Percentiles rank a stretch among this genome's conserved stretches.
These are phyloP conservation scores for Solanum acaule DNA, from an alignment of 257 asterid genomes.

Conservation along the genomic window DNA sequence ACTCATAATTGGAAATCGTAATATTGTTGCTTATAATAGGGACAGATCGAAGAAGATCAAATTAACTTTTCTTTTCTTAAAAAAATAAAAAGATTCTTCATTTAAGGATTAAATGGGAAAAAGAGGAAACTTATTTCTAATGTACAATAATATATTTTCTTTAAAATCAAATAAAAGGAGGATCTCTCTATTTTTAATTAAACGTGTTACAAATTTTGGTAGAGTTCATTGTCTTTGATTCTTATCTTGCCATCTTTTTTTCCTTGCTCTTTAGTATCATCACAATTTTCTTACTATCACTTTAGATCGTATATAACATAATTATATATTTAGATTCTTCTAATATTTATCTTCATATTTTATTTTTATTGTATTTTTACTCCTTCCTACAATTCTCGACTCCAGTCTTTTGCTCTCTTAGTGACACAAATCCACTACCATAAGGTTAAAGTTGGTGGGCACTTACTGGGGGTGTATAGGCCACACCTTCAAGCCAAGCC, in stretches of 20 bases:
- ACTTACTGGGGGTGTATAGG: too few species aligned
- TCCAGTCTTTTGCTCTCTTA: too few species aligned
- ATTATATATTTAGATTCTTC: too few species aligned
- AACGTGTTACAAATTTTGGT: background rate
- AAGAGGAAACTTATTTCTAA: background rate
- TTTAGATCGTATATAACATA: background rate
- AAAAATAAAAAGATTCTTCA: background rate
- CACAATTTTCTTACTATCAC: too few species aligned
- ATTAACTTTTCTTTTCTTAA: background rate
- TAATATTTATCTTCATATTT: too few species aligned
- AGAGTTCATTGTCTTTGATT: background rate
- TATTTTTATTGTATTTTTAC: too few species aligned
- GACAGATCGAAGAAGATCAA: background rate
- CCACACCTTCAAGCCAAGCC: too few species aligned
- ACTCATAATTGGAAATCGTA: background rate
- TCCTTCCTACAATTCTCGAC: too few species aligned
- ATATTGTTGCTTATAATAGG: background rate
- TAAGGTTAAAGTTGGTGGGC: too few species aligned
- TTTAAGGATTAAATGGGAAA: background rate
- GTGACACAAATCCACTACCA: too few species aligned
- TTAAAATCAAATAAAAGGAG: background rate
- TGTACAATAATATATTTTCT: background rate
- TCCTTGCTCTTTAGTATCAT: background rate
- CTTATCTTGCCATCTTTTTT: background rate
- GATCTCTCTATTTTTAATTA: background rate